These are phyloP conservation scores for Neopestalotiopsis clavispora DNA, from an alignment of 2,329 filamentous ascomycete genomes.

Conservation along the genomic window DNA sequence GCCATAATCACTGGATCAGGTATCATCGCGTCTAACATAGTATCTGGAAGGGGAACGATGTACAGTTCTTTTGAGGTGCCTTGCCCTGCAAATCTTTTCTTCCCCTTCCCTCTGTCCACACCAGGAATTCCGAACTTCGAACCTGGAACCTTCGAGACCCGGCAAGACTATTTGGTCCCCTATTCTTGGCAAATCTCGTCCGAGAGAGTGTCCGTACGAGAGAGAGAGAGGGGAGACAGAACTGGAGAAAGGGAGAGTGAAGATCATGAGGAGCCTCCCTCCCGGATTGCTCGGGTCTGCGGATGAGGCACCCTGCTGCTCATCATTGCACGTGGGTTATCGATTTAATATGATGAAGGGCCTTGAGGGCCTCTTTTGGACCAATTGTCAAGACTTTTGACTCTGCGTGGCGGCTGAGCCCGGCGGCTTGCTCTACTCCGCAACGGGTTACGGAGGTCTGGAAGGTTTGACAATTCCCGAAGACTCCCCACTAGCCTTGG, in stretches of 20 bases:
- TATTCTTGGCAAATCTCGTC: slow-evolving; percentile 6
- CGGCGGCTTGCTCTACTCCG: slow-evolving; percentile 2
- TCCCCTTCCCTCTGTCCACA: neutral
- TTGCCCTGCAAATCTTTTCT: neutral
- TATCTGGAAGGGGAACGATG: neutral
- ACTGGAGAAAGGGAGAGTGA: neutral
- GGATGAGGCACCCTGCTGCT: neutral
- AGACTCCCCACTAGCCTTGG: neutral
- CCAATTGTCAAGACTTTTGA: neutral
- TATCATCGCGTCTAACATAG: neutral
- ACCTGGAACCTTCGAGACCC: slow-evolving; percentile 1
- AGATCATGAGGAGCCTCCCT: neutral
- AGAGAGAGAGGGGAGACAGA: no score
- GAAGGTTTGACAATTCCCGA: neutral
- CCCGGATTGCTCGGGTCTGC: neutral
- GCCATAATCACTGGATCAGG: neutral
- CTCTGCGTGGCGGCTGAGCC: neutral
- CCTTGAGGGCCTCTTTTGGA: neutral
- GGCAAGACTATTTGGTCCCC: slow-evolving; percentile 4
- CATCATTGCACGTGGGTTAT: slow-evolving; percentile 6
- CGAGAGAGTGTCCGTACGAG: neutral
- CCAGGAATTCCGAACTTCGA: neutral
- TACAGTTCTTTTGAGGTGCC: slow-evolving; percentile 7
- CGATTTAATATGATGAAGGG: neutral
- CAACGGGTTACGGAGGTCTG: neutral